Evolutionary conservation across 495 filamentous ascomycete species (phyloP), one percentile per base, ranked within the genome.

Genomic region (Hypoxylon fuscum): DNA sequence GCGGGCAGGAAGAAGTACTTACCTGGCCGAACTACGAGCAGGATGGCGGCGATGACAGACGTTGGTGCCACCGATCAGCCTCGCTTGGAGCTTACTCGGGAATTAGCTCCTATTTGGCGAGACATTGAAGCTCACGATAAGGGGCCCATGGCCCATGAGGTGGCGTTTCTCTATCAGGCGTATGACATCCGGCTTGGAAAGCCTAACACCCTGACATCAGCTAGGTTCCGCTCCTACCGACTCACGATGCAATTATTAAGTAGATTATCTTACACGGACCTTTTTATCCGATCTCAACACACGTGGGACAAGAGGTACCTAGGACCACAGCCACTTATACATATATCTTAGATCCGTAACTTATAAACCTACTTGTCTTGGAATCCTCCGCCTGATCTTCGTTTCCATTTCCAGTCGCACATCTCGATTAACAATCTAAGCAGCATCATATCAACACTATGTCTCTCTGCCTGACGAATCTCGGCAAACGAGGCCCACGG

Each of bases 171-270:
- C 44, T 15, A 44, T 52, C 46, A 58, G 46, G 42, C 47, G 47
- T 57, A 64, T 52, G 46, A 17, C 25, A 34, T 23, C 25, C 46
- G 40, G 31, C 31, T 53, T 29, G 15, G 37, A 48, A 52, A 52
- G 35, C 43, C n/a, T n/a, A n/a, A n/a, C n/a, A n/a, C n/a, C n/a
- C n/a, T 58, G 54, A 49, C 54, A 54, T 58, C 54, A 54, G 29
- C 48, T n/a, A 31, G 18, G 25, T 46, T 5, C 25, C 44, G 44
- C 14, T 20, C 9, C 44, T 25, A 20, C 27, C 25, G 27, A 50
- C 29, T 41, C 22, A 47, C 47, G 46, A 63, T 57, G 37, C 41
- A 44, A 43, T 20, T 25, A 41, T 6, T 34, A 3, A 38, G 11
- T 4, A 14, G 2, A 35, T 55, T 50, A 29, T 18, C 44, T 10